Conservation (phyloP, 129 eudicot species). For the Flaveria trinervia region DNA sequence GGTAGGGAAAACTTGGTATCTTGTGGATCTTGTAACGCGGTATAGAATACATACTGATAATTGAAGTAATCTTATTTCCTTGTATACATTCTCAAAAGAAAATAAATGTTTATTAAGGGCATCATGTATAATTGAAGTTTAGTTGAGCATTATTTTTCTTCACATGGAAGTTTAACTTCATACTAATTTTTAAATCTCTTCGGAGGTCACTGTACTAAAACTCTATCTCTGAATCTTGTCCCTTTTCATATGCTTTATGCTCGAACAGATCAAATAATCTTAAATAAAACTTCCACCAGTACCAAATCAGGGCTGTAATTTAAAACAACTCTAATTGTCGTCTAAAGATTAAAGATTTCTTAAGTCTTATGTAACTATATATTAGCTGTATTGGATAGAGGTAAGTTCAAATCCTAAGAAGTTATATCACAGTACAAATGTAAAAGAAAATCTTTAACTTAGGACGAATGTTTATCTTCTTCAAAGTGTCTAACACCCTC, state of each 20-base stretch:
- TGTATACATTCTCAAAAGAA: constrained; percentile 36
- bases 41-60: constrained; percentile 39
- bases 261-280: constrained; percentile 15
- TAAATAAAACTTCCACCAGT: not conserved
- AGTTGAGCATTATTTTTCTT: constrained; percentile 23
- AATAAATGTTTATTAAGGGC: constrained; percentile 30
- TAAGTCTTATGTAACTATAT: not conserved
- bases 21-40: constrained; percentile 18
- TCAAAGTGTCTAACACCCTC: no score
- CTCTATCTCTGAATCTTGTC: constrained; percentile 11
- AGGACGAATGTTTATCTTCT: no score
- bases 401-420: not conserved
- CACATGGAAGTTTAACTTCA: constrained; percentile 22
- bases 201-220: constrained; percentile 12
- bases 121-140: constrained; percentile 25
- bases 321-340: not conserved
- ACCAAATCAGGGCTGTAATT: not conserved
- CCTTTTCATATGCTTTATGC: not conserved
- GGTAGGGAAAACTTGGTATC: constrained; percentile 6
- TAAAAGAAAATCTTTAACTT: no score
- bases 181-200: constrained; percentile 20
- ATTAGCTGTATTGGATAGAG: no score
- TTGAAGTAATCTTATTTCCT: constrained; percentile 38
- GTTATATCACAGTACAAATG: not conserved
- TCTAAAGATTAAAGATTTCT: constrained; percentile 4